Base-by-base conservation (phyloP, 2,329 filamentous ascomycete genomes). In the Zopfia rhizophila region DNA sequence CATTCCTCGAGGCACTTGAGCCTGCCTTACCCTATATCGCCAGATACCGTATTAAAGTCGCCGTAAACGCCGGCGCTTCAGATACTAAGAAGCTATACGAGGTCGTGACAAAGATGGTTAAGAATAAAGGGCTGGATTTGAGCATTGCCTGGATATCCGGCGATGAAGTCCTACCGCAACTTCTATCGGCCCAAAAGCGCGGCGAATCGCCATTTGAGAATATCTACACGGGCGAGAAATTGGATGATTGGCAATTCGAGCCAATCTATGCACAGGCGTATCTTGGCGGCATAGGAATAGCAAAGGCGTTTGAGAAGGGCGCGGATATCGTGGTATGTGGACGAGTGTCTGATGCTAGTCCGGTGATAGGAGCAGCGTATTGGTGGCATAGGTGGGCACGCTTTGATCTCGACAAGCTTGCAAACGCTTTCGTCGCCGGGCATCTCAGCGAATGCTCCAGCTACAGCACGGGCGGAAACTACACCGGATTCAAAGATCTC, bases 1-100 rank as follows among this genome's bases (percentile, higher is more conserved):
- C 79, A 1, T 81, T 83, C 50, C 70, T 82, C 18, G 75, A 81
- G 61, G 74, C 78, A 5, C 70, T 76, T 10, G 69, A 68, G 23
- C 74, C 74, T 3, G 73, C 73, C 38, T 66, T 67, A 38, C 71
- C 48, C 2, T 24, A 62, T 36, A 64, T 71, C 21, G 61, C 63
- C 7, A 65, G 61, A 29, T 42, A 68, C 27, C 48, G 56, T 19
- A 68, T 70, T 49, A 69, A 67, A 51, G 54, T 71, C 8, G 65
- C 65, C 1, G 62, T 67, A 37, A 70, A 71, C 44, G 66, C 67
- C 2, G 68, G 67, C 10, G 67, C 66, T 2, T 51, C 60, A 0
- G 68, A 69, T 36, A 66, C 67, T 7, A 31, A 61, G 40, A 61
- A 60, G 36, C 52, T 70, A 2, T 48, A 60, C 25, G 29, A 58